Percentiles rank a stretch among this genome's conserved stretches.
phyloP scores from a whole-genome alignment of 768 basidiomycete genomes.

The Asterophora parasitica region DNA sequence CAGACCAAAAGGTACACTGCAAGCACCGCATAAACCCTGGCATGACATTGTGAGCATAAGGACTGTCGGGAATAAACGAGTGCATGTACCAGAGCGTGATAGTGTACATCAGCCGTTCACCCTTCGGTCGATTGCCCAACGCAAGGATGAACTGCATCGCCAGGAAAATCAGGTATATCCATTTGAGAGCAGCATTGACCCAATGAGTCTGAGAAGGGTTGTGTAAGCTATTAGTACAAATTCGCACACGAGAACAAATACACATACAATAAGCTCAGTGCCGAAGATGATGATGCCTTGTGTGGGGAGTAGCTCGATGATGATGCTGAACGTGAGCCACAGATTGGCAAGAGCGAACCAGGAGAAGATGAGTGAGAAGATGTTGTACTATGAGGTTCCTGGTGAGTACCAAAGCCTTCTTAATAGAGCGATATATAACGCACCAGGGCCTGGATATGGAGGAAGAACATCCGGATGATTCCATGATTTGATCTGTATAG shows the following conservation, averaged over 20 bases:
- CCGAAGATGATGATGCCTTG: constrained; percentile 64
- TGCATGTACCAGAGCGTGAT: constrained; percentile 63
- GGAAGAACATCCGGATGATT: constrained; percentile 91
- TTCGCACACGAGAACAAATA: background rate
- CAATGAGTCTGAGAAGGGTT: constrained; percentile 65
- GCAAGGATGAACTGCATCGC: constrained; percentile 67
- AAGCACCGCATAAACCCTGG: constrained; percentile 82
- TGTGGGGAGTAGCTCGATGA: constrained; percentile 77
- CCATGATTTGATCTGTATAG: constrained; percentile 86
- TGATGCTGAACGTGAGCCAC: constrained; percentile 95
- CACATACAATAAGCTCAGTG: constrained; percentile 58
- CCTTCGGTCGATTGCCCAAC: constrained; percentile 80
- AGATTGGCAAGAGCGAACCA: constrained; percentile 93
- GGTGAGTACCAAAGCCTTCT: background rate
- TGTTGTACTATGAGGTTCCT: constrained; percentile 59
- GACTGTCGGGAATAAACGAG: background rate
- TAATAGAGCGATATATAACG: constrained; percentile 23
- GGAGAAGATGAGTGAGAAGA: constrained; percentile 80
- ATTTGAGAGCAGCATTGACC: constrained; percentile 78
- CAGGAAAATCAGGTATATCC: constrained; percentile 84
- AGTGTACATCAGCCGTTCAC: constrained; percentile 70
- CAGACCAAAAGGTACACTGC: constrained; percentile 83
- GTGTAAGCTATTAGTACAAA: background rate
- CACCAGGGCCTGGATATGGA: constrained; percentile 89
- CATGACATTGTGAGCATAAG: constrained; percentile 6